Evolutionary conservation across 2,329 filamentous ascomycete species (phyloP).

Genomic region (Cercospora nicotianae): DNA sequence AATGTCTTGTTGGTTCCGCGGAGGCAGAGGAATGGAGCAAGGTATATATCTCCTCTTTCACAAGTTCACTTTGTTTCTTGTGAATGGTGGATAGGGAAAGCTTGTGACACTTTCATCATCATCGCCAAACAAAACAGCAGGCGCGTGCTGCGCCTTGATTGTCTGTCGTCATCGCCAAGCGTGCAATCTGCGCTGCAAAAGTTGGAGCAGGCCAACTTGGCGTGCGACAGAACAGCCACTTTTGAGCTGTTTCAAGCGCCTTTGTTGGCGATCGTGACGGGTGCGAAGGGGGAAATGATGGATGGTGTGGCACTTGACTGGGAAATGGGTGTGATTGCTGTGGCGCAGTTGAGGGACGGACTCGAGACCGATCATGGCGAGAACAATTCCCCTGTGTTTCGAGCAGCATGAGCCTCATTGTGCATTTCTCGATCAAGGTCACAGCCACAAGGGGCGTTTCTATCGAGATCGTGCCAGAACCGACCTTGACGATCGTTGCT

Average conservation of each 20-base stretch:
- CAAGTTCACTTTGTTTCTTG: neutral
- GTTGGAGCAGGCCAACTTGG: neutral
- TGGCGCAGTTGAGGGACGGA: neutral
- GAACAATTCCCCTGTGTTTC: neutral
- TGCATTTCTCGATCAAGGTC: neutral
- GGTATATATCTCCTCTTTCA: neutral
- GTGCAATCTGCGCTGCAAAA: neutral
- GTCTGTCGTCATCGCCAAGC: neutral
- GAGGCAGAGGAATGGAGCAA: neutral
- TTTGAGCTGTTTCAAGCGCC: neutral
- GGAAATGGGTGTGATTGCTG: neutral
- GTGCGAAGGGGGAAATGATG: neutral
- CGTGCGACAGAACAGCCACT: neutral
- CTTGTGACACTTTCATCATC: slow-evolving; percentile 3
- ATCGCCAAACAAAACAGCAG: neutral
- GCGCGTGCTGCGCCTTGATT: neutral
- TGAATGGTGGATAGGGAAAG: neutral
- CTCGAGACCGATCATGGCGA: neutral
- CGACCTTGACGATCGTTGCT: neutral
- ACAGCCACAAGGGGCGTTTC: neutral
- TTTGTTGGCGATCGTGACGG: neutral
- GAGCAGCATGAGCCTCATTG: neutral
- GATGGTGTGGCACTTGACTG: neutral
- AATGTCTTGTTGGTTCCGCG: neutral
- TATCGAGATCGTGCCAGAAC: neutral